Conservation (phyloP, 495 filamentous ascomycete genomes). For the Talaromyces nanjingensis region DNA sequence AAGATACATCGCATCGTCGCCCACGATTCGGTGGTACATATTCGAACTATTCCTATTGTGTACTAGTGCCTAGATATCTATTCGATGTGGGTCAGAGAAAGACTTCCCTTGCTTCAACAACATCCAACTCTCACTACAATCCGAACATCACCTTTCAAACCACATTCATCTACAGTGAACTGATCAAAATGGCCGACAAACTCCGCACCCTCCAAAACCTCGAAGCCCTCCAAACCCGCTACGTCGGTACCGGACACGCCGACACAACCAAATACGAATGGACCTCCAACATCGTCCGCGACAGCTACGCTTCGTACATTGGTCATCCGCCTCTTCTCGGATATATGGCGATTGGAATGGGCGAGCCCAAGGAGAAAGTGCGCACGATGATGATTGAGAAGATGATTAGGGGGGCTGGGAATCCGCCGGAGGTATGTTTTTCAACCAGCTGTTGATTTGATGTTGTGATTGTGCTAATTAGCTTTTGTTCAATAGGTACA, state of each 20-base stretch:
- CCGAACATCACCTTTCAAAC: neutral
- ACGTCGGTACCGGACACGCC: conserved; percentile 94
- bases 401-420: conserved; percentile 88
- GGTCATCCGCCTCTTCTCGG: conserved; percentile 83
- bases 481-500: neutral
- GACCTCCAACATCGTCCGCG: conserved; percentile 83
- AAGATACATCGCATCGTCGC: neutral
- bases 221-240: conserved; percentile 87
- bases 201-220: conserved; percentile 95
- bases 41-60: neutral
- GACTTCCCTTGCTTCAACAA: neutral
- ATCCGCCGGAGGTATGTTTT: conserved; percentile 55
- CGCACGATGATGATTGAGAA: conserved; percentile 74
- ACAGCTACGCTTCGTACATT: conserved; percentile 74
- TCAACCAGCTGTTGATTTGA: neutral
- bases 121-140: neutral
- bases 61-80: neutral
- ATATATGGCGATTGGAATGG: conserved; percentile 87
- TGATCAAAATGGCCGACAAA: conserved; percentile 74
- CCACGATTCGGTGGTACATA: neutral
- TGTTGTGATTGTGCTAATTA: neutral
- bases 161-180: neutral
- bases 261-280: conserved; percentile 97
- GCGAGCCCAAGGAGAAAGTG: conserved; percentile 73
- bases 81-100: too few relatives aligned